phyloP scores from a whole-genome alignment of 495 filamentous ascomycete species.

The Neurospora sublineolata region DNA sequence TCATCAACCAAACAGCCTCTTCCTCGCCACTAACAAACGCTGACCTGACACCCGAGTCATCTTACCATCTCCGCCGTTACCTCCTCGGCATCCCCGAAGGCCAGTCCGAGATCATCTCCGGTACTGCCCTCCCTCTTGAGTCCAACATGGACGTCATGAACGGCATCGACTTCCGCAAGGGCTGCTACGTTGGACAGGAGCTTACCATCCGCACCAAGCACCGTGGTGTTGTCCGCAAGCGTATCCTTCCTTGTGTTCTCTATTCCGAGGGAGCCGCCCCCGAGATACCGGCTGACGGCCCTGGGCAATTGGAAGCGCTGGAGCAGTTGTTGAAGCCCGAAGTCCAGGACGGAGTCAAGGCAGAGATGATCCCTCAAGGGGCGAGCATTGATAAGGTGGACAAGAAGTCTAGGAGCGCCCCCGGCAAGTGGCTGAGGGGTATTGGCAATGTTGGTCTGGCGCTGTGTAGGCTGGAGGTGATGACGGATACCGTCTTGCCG shows the following conservation, averaged over 20 bases:
- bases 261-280: conserved; percentile 33
- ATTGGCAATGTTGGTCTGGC: conserved; percentile 79
- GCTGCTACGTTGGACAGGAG: conserved; percentile 95
- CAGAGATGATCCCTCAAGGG: conserved; percentile 21
- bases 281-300: neutral
- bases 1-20: conserved; percentile 23
- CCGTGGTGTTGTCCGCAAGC: conserved; percentile 82
- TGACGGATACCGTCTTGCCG: conserved; percentile 62
- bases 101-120: conserved; percentile 29
- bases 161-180: conserved; percentile 85
- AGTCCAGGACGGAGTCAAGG: conserved; percentile 7
- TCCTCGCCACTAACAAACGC: conserved; percentile 10
- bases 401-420: conserved; percentile 49
- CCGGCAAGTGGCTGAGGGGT: conserved; percentile 62
- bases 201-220: conserved; percentile 90
- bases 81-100: conserved; percentile 77
- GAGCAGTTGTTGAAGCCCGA: conserved; percentile 20
- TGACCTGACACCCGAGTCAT: conserved; percentile 20
- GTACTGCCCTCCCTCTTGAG: conserved; percentile 16
- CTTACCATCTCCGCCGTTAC: conserved; percentile 61
- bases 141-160: conserved; percentile 72
- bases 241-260: conserved; percentile 75
- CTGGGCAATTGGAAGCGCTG: conserved; percentile 13
- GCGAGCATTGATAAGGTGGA: conserved; percentile 29
- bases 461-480: conserved; percentile 79